Conservation (phyloP, 768 basidiomycete genomes). For the Lactarius akahatsu region DNA sequence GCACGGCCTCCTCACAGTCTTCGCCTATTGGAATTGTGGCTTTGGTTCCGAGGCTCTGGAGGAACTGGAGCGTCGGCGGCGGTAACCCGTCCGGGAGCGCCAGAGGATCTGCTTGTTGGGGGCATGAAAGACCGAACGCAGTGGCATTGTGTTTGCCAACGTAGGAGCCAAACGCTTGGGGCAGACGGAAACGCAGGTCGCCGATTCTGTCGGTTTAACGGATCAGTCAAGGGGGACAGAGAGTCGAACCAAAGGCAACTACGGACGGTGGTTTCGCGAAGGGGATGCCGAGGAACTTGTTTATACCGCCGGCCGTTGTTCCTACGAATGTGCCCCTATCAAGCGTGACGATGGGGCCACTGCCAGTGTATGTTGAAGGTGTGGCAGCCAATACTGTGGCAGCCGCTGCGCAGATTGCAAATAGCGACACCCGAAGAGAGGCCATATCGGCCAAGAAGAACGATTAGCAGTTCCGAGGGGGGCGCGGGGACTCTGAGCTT, state of each 20-base stretch:
- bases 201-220: conserved; percentile 32
- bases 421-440: not conserved
- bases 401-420: not conserved
- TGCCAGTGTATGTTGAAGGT: not conserved
- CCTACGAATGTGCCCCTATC: conserved; percentile 36
- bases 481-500: not conserved
- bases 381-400: not conserved
- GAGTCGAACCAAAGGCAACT: not conserved
- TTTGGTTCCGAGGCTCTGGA: not conserved
- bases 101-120: conserved; percentile 28
- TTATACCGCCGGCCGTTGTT: conserved; percentile 28
- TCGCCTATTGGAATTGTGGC: conserved; percentile 4
- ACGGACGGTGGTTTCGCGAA: conserved; percentile 42
- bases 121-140: conserved; percentile 30
- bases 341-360: conserved; percentile 31
- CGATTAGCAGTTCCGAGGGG: not conserved
- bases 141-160: conserved; percentile 25
- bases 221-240: not conserved
- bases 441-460: not conserved
- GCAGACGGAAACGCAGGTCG: conserved; percentile 40
- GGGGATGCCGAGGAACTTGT: conserved; percentile 42
- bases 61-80: not conserved
- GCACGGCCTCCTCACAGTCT: conserved; percentile 26
- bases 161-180: conserved; percentile 28
- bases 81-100: not conserved